Base-by-base conservation (phyloP, 1,284 basidiomycete genomes). In the Pseudozyma hubeiensis region DNA sequence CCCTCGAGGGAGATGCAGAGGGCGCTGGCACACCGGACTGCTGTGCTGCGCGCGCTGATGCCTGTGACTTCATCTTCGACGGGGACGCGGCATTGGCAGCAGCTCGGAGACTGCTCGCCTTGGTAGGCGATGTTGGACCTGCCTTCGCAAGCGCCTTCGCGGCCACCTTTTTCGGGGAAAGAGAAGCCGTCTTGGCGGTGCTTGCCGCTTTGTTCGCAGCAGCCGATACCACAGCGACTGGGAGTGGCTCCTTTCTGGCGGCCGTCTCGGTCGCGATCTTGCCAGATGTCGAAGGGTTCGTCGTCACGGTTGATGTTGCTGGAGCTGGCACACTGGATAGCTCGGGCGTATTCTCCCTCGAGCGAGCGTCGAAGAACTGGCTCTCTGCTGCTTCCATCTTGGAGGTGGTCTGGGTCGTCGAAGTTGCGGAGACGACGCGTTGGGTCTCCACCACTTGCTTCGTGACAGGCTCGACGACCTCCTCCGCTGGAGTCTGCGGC, bases 301-400 rank as follows among this genome's bases (percentile, higher is more conserved):
- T 24, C 13, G 46, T 40, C 4, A 33, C 30, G 7, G 62, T 57
- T 7, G 53, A 10, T 24, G 58, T 17, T 19, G 49, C 7, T 30
- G 47, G 44, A 17, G 37, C 30, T 40, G 53, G 53, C 31, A 37
- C 7, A 35, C 49, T 48, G 5, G 41, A 11, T n/a, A 57, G 62
- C 41, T 70, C 67, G 9, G 64, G 64, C 10, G 61, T 57, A 29
- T 64, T 64, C 24, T 55, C 61, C n/a, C 69, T 39, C 3, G 70
- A 73, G 3, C 54, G 62, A 33, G 70, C 70, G 44, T 74, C 70
- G 34, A 74, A 74, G 58, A 74, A 74, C 19, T 68, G 60, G 37
- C 56, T 74, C 10, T 67, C 61, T 3, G 43, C 53, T 35, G 43
- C 46, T 19, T 60, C 70, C 11, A 46, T 47, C 37, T 56, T 59